Percentiles rank a stretch among this genome's conserved stretches.
phyloP scores from a whole-genome alignment of 2,329 filamentous ascomycete genomes.

The Exophiala calicioides region DNA sequence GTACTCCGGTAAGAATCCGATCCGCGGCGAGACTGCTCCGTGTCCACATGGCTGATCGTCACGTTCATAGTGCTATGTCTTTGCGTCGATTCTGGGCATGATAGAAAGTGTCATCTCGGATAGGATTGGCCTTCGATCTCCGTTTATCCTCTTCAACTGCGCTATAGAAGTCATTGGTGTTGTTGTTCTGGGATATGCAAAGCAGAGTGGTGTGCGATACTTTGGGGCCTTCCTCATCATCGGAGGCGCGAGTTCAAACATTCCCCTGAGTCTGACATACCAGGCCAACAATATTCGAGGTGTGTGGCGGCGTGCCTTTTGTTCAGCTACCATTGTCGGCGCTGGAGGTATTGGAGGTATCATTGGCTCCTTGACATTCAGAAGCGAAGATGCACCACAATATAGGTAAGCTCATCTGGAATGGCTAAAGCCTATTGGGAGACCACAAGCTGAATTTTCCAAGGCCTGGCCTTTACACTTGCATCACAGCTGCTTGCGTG shows the following conservation, averaged over 20 bases:
- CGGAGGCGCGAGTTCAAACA: slow-evolving; percentile 73
- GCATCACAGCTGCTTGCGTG: slow-evolving; percentile 51
- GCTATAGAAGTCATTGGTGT: slow-evolving; percentile 67
- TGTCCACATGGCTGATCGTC: too few species aligned
- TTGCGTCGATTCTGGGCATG: slow-evolving; percentile 64
- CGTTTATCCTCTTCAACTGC: slow-evolving; percentile 70
- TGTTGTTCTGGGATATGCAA: slow-evolving; percentile 69
- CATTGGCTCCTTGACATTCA: slow-evolving; percentile 70
- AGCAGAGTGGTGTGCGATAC: slow-evolving; percentile 60
- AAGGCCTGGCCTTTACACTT: slow-evolving; percentile 38
- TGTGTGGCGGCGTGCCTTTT: slow-evolving; percentile 77
- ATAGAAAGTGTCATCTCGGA: slow-evolving; percentile 72
- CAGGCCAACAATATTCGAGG: slow-evolving; percentile 86
- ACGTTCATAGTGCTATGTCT: slow-evolving; percentile 61
- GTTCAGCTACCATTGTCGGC: slow-evolving; percentile 25
- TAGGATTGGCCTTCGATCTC: slow-evolving; percentile 65
- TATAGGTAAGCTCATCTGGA: slow-evolving; percentile 39
- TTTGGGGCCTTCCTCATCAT: slow-evolving; percentile 73
- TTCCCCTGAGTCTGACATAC: slow-evolving; percentile 73
- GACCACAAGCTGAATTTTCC: slow-evolving; percentile 34
- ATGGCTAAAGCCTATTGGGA: slow-evolving; percentile 38
- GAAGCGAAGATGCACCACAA: slow-evolving; percentile 41
- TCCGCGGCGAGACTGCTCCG: too few species aligned
- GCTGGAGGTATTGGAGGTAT: slow-evolving; percentile 72
- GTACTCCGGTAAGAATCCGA: slow-evolving; percentile 58